These are phyloP conservation scores for Misopates orontium DNA, from an alignment of 257 asterid genomes.

Conservation along the genomic window DNA sequence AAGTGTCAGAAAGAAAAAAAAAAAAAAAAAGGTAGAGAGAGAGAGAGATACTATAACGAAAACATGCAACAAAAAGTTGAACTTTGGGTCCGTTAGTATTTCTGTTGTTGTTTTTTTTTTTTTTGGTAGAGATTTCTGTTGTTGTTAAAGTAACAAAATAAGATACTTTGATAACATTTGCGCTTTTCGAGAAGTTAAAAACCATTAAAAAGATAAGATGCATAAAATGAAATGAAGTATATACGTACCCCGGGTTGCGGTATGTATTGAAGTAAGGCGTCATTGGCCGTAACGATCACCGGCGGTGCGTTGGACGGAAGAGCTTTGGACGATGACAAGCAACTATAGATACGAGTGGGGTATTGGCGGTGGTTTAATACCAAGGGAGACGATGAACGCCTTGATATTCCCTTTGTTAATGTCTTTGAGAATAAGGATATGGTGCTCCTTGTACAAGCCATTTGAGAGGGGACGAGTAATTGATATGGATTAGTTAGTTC, in stretches of 20 bases:
- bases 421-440: constrained; percentile 16
- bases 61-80: too few species aligned
- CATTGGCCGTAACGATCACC: not conserved
- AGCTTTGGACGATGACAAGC: constrained; percentile 16
- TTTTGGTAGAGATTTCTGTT: too few species aligned
- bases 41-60: too few species aligned
- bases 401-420: constrained; percentile 4
- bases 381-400: constrained; percentile 1
- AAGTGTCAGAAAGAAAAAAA: too few species aligned
- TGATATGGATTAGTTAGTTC: not conserved
- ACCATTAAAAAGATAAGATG: not conserved
- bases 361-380: not conserved
- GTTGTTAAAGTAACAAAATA: not conserved
- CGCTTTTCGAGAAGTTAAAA: not conserved
- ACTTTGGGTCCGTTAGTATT: too few species aligned
- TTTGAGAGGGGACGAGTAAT: not conserved
- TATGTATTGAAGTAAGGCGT: constrained; percentile 27
- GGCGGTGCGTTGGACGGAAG: constrained; percentile 4
- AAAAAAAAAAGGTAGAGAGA: too few species aligned
- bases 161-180: too few species aligned
- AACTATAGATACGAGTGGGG: constrained; percentile 1
- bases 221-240: not conserved
- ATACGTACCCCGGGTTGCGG: constrained; percentile 27
- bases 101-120: too few species aligned
- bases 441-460: constrained; percentile 29